Evolutionary conservation across 2,329 filamentous ascomycete species (phyloP), one percentile per base, ranked within the genome.

Genomic region (Ophiognomonia clavigignenti-juglandacearum): DNA sequence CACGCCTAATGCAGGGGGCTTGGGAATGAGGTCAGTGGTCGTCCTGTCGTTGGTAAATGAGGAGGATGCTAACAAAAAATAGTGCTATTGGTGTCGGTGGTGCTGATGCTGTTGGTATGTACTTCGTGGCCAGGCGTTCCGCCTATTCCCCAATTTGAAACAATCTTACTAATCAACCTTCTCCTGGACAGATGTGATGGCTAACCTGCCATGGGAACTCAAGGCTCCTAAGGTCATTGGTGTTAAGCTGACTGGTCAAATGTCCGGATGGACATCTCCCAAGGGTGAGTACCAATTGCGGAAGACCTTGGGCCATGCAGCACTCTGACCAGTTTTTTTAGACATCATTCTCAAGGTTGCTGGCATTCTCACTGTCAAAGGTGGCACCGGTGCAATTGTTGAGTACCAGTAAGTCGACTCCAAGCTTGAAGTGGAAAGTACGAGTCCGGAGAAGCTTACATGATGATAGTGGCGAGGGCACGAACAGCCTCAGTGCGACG

Each of bases 281-380:
- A 97, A 98, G 78, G 88, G 86, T 89, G 74, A 59, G 77, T 55
- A 27, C 27, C 18, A 26, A 32, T 42, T 19, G 32, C 24, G 34
- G 4, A 20, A 8, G 16, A 36, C 4, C 4, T 11, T 23, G 27
- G 27, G 39, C 20, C 18, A 39, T 3, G 18, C 20, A 24, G 3
- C n/a, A 10, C 46, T 13, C 44, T 46, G 23, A 32, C 39, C 27
- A 22, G n/a, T n/a, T n/a, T n/a, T n/a, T n/a, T 4, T 56, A 90
- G 90, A 97, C 66, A 89, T 98, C 56, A 98, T 98, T 62, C 80
- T 96, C 49, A 96, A 96, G 83, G 86, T 97, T 56, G 93, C 93
- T 57, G 93, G 92, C 63, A 95, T 96, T 57, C 80, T 96, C 35
- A 97, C 93, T 42, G 93, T 98, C 63, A 97, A 97, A 80, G 93